phyloP scores from a whole-genome alignment of 2,329 filamentous ascomycete species.

The Aurifilum marmelostoma region DNA sequence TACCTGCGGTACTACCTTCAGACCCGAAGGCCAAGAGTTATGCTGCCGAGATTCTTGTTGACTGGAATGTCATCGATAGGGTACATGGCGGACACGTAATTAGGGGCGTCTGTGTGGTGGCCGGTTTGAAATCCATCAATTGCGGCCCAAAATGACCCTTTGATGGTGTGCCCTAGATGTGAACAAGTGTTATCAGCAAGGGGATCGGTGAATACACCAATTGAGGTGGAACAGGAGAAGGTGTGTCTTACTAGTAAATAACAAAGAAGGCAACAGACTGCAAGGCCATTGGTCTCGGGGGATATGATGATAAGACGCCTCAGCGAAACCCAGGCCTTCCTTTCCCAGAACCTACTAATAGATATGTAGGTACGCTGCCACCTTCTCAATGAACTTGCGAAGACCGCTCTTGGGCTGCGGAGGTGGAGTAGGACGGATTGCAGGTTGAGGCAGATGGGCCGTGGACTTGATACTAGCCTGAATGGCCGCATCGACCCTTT shows the following conservation, averaged over 20 bases:
- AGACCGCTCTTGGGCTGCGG: background rate
- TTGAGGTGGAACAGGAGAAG: too few relatives aligned
- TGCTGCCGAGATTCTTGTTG: too few relatives aligned
- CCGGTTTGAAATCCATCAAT: background rate
- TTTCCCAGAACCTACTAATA: background rate
- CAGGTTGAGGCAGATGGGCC: background rate
- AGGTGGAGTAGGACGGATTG: background rate
- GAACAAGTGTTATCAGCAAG: background rate
- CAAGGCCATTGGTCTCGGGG: background rate
- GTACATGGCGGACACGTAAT: too few relatives aligned
- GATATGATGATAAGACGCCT: background rate
- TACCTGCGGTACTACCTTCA: too few relatives aligned
- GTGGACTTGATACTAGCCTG: background rate
- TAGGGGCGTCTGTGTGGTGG: background rate
- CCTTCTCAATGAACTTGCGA: background rate
- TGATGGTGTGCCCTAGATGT: background rate
- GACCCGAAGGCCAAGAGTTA: too few relatives aligned
- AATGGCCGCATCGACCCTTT: background rate
- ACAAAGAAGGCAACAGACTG: background rate
- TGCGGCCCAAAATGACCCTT: background rate
- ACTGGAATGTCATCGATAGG: too few relatives aligned
- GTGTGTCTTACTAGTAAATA: background rate
- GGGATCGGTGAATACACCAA: background rate
- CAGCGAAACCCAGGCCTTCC: too few relatives aligned
- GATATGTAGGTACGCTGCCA: background rate